Base-by-base conservation (phyloP, 768 basidiomycete species). In the Collybia sp. region DNA sequence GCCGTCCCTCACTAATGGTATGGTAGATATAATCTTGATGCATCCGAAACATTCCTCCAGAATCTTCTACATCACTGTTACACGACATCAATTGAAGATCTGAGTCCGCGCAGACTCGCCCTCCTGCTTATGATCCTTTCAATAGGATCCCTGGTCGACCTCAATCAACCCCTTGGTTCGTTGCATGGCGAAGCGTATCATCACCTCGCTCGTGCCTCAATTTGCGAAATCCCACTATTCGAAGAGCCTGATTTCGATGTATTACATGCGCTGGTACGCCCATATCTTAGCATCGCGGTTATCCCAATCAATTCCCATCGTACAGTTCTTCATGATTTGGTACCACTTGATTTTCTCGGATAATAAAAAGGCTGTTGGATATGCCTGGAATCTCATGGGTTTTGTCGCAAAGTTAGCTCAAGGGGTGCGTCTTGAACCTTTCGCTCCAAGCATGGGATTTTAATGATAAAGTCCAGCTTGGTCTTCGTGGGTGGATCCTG, bases 301-400 rank as follows among this genome's bases (percentile, higher is more conserved):
- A 17, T 40, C 19, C 20, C 34, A 41, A 36, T 42, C 16, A 38
- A 45, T 17, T 17, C 35, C 40, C 25, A 12, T 50, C 42, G 37
- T 48, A 30, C 40, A 75, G 68, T 76, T 76, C 57, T 83, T 82
- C 58, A 85, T 84, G 83, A 75, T 82, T 32, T 85, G 83, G 79
- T 86, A 83, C 56, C 77, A 85, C 45, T 69, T 85, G 15, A 80
- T 84, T 51, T 86, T 85, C 52, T 85, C 83, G 12, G 82, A 85
- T 58, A 81, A 85, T 59, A 83, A 78, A 50, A 82, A 83, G 51
- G 83, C 82, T 0, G 73, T 83, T 11, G 81, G 83, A 12, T 83
- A 85, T 48, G 83, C 84, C 13, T 88, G 84, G 84, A 83, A 83
- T 47, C 65, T 86, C 36, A 81, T 87, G 79, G 85, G 85, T 15